Conservation (phyloP, 371 early-diverging fungal genomes). For the Rhizomucor miehei region DNA sequence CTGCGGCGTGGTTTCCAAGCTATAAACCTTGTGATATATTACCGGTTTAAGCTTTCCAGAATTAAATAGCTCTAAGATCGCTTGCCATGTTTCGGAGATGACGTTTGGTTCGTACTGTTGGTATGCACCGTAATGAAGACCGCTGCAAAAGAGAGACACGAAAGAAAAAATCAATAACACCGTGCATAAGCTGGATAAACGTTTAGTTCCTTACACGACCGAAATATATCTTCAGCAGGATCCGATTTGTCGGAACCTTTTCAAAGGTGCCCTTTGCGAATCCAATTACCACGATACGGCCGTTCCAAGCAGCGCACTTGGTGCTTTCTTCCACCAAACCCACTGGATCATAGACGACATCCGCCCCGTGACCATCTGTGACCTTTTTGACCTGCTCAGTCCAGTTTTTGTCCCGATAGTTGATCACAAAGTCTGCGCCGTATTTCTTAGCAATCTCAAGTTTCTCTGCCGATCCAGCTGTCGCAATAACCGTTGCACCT, state of each 20-base stretch:
- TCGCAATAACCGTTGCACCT: conserved; percentile 86
- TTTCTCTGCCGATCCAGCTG: conserved; percentile 76
- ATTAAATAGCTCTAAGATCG: too few species aligned
- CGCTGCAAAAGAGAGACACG: too few species aligned
- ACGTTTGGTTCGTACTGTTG: too few species aligned
- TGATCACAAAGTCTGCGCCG: conserved; percentile 80
- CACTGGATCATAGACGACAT: conserved; percentile 80
- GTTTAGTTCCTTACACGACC: too few species aligned
- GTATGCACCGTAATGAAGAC: too few species aligned
- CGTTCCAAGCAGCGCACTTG: conserved; percentile 87
- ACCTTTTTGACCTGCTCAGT: conserved; percentile 66
- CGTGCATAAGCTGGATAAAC: too few species aligned
- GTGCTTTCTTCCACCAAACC: conserved; percentile 68
- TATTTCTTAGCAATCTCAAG: conserved; percentile 60
- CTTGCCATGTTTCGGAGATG: too few species aligned
- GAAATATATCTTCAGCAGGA: conserved; percentile 63
- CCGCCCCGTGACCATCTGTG: conserved; percentile 68
- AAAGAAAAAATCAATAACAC: too few species aligned
- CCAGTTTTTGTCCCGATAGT: conserved; percentile 82
- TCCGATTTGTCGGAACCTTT: conserved; percentile 75
- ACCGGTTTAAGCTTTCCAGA: too few species aligned
- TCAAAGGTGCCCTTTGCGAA: conserved; percentile 86
- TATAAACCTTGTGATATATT: too few species aligned
- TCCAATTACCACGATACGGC: conserved; percentile 81
- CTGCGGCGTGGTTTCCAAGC: too few species aligned